These are phyloP conservation scores for Lachnellula cervina DNA, from an alignment of 2,329 filamentous ascomycete species.

Conservation along the genomic window DNA sequence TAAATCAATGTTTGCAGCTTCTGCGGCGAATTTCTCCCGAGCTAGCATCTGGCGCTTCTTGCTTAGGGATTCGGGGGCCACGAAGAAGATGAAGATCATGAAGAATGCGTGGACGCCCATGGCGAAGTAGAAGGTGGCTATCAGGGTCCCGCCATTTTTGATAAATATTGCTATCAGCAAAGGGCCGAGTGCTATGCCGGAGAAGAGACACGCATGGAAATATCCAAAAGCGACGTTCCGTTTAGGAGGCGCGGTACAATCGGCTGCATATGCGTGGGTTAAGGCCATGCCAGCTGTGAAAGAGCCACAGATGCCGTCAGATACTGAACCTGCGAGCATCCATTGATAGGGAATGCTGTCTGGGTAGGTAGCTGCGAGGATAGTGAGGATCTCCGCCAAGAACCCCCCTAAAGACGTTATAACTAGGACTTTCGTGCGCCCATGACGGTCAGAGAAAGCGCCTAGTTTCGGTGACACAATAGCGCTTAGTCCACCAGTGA, in stretches of 20 bases:
- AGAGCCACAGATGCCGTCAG: slow-evolving; percentile 83
- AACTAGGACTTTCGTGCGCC: slow-evolving; percentile 69
- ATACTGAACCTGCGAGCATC: slow-evolving; percentile 68
- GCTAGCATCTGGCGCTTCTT: slow-evolving; percentile 65
- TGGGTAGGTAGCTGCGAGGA: slow-evolving; percentile 71
- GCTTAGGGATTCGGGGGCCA: slow-evolving; percentile 82
- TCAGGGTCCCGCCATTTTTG: slow-evolving; percentile 65
- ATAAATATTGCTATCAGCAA: slow-evolving; percentile 76
- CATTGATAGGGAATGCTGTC: slow-evolving; percentile 70
- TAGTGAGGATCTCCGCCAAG: slow-evolving; percentile 68
- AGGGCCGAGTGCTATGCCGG: slow-evolving; percentile 83
- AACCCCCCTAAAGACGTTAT: slow-evolving; percentile 72
- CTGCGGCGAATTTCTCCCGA: slow-evolving; percentile 57
- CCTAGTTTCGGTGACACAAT: slow-evolving; percentile 79
- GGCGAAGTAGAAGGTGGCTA: slow-evolving; percentile 81
- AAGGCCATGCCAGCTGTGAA: slow-evolving; percentile 78
- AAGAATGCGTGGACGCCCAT: slow-evolving; percentile 69
- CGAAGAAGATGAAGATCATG: slow-evolving; percentile 63
- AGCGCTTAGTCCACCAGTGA: slow-evolving; percentile 72
- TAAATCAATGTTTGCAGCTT: slow-evolving; percentile 33
- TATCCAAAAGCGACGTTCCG: slow-evolving; percentile 83
- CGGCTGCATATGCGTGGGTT: slow-evolving; percentile 80
- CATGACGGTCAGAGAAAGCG: slow-evolving; percentile 79
- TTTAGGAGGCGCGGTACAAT: slow-evolving; percentile 76
- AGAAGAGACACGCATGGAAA: slow-evolving; percentile 83